Conservation (phyloP, 768 basidiomycete species). For the Lentinula lateritia region DNA sequence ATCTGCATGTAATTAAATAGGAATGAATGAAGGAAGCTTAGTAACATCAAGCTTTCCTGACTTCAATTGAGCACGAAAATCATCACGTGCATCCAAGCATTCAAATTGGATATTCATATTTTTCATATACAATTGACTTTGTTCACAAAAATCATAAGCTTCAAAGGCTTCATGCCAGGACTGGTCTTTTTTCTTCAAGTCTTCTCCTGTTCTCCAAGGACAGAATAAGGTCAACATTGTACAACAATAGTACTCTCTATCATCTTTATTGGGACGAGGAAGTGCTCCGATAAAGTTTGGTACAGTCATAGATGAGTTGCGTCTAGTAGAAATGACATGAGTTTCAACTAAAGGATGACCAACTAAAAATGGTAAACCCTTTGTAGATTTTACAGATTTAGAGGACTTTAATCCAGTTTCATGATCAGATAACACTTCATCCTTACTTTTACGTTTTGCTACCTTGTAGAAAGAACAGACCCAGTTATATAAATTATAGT, state of each 20-base stretch:
- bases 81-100: conserved; percentile 29
- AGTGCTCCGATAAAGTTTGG: conserved; percentile 24
- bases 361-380: too few relatives aligned
- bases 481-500: conserved; percentile 11
- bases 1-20: not conserved
- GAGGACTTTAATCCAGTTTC: not conserved
- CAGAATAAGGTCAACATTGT: conserved; percentile 26
- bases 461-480: not conserved
- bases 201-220: conserved; percentile 18
- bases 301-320: conserved; percentile 2
- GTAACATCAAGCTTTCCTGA: not conserved
- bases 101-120: conserved; percentile 30
- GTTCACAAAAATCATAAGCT: conserved; percentile 11
- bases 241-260: conserved; percentile 24
- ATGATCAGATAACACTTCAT: not conserved
- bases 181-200: conserved; percentile 13
- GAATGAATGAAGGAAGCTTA: not conserved
- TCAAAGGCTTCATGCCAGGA: conserved; percentile 20
- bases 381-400: conserved; percentile 5
- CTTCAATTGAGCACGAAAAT: conserved; percentile 17
- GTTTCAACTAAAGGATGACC: conserved; percentile 18
- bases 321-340: conserved; percentile 12
- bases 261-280: conserved; percentile 23
- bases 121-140: conserved; percentile 11
- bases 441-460: not conserved